Conservation (phyloP, 768 basidiomycete species). For the Tephrocybe sp. region DNA sequence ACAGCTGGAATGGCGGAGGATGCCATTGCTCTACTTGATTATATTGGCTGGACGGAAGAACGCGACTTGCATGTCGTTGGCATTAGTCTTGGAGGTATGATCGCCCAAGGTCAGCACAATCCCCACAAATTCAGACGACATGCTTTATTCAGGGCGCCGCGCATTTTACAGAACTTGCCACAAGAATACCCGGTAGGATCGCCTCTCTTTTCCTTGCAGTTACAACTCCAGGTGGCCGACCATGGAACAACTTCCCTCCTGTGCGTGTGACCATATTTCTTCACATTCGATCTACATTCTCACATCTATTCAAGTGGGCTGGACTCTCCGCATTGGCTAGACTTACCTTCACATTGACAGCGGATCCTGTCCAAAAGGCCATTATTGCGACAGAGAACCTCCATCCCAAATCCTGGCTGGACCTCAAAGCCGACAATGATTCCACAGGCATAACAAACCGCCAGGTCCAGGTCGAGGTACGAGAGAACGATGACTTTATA, state of each 20-base stretch:
- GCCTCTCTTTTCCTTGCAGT: constrained; percentile 63
- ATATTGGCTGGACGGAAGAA: constrained; percentile 65
- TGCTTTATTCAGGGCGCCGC: neutral
- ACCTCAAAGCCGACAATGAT: constrained; percentile 49
- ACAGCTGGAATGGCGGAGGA: constrained; percentile 81
- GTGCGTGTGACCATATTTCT: constrained; percentile 32
- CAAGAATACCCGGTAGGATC: constrained; percentile 63
- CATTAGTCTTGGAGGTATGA: constrained; percentile 77
- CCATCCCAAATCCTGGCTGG: constrained; percentile 62
- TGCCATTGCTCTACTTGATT: constrained; percentile 60
- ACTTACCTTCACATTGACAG: constrained; percentile 40
- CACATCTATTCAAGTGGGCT: constrained; percentile 32
- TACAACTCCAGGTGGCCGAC: constrained; percentile 62
- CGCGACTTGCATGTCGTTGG: constrained; percentile 71
- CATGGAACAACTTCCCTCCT: constrained; percentile 61
- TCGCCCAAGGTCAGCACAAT: constrained; percentile 9
- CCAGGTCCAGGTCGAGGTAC: constrained; percentile 55
- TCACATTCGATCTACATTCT: neutral
- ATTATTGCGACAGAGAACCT: constrained; percentile 54
- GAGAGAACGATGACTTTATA: constrained; percentile 3
- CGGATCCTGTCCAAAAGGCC: constrained; percentile 46
- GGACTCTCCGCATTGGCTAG: constrained; percentile 34
- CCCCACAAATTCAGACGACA: neutral
- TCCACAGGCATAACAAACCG: constrained; percentile 59
- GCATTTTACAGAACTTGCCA: constrained; percentile 55